These are phyloP conservation scores for Aspergillus quadrilineatus DNA, from an alignment of 2,329 filamentous ascomycete genomes.

Conservation along the genomic window DNA sequence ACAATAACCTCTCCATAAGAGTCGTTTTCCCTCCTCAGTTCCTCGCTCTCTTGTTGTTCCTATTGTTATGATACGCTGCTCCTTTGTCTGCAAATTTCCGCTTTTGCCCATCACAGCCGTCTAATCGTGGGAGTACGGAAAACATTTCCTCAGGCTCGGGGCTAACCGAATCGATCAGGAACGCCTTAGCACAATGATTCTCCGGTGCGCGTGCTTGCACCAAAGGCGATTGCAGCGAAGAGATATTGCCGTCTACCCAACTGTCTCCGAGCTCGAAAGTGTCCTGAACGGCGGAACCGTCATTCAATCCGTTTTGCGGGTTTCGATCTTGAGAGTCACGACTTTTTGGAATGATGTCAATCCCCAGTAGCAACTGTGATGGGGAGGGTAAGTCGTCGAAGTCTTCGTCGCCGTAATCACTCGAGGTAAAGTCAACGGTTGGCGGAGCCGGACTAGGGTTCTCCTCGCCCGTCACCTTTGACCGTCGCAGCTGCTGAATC, in stretches of 20 bases:
- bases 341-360: background rate
- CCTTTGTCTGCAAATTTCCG: conserved; percentile 6
- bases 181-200: background rate
- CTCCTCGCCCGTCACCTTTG: background rate
- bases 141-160: conserved; percentile 3
- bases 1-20: too few species aligned
- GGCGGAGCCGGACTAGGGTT: conserved; percentile 10
- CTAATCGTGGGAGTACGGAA: background rate
- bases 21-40: background rate
- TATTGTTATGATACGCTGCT: background rate
- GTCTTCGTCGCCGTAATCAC: conserved; percentile 34
- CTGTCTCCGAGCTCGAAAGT: background rate
- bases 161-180: background rate
- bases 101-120: background rate
- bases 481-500: background rate
- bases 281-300: background rate
- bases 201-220: background rate
- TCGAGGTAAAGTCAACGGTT: conserved; percentile 24
- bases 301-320: background rate
- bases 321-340: background rate
- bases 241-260: conserved; percentile 4
- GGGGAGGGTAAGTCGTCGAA: conserved; percentile 42
- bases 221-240: background rate
- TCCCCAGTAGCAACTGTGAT: conserved; percentile 28
- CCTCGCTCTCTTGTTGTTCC: background rate